Base-by-base conservation (phyloP, 1,284 basidiomycete genomes). In the Microbotryomycetes sp. region DNA sequence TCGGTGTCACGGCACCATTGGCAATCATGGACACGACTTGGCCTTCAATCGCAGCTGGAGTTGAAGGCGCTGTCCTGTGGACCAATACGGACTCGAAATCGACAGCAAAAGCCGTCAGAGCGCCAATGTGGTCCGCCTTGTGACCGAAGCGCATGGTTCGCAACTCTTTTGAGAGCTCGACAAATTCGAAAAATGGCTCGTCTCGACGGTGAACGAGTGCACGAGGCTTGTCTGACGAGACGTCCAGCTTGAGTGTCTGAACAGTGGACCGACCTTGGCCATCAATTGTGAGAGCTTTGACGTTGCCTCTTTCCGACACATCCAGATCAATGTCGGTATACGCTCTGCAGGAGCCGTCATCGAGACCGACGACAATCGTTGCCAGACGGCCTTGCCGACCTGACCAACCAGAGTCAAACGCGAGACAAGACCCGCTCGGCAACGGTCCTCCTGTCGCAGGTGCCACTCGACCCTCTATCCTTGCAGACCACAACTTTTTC, bases 341-440 rank as follows among this genome's bases (percentile, higher is more conserved):
- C 1, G 64, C 56, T 30, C 64, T 50, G 1, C 60, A 49, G 7
- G 57, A 54, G 0, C 68, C 68, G 23, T 65, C 61, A 14, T 62
- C 62, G 42, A 63, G 55, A 1, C 70, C 70, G 3, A 67, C 58
- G n/a, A 63, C 68, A 0, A 71, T 3, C 3, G 57, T 49, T 22
- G 55, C 60, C 2, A 26, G 30, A 23, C 60, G 49, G 6, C 59
- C 54, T 7, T 58, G 47, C 42, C 57, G 25, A 2, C 66, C 63
- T 2, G 54, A 4, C 60, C 63, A 60, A 4, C 66, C 63, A n/a
- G 58, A 22, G 19, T 66, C 66, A 32, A 68, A 56, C 6, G 67
- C 62, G 6, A 66, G 14, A 22, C n/a, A 42, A n/a, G 23, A 49
- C 12, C 1, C 25, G n/a, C 16, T 28, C 23, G 22, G 22, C 2